Percentiles rank a stretch among this genome's conserved stretches.
These are phyloP conservation scores for Tilletia walkeri DNA, from an alignment of 1,284 basidiomycete species.

Conservation along the genomic window DNA sequence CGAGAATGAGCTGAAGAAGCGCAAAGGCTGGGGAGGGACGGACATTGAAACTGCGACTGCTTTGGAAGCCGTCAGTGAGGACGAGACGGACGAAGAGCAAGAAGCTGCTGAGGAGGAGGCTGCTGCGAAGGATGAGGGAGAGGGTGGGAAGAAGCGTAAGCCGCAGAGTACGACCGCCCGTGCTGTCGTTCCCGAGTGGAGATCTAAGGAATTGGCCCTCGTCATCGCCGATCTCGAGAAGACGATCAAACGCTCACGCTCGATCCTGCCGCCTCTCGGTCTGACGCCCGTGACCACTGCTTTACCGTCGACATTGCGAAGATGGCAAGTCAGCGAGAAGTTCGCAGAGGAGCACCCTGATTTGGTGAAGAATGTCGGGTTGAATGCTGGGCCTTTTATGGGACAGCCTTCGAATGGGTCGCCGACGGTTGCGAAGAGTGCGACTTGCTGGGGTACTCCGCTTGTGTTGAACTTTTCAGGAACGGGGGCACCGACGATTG, in stretches of 20 bases:
- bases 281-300: background rate
- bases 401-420: conserved; percentile 2
- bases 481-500: background rate
- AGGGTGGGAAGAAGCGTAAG: conserved; percentile 5
- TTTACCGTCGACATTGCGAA: background rate
- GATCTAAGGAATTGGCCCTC: conserved; percentile 1
- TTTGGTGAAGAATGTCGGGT: background rate
- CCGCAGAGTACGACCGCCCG: background rate
- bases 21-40: background rate
- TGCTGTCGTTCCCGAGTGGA: conserved; percentile 3
- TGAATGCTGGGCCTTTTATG: conserved; percentile 11
- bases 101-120: background rate
- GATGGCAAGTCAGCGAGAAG: background rate
- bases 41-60: conserved; percentile 9
- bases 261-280: background rate
- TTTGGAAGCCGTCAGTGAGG: background rate
- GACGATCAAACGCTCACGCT: conserved; percentile 12
- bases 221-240: conserved; percentile 13
- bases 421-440: conserved; percentile 5
- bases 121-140: background rate
- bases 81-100: conserved; percentile 1
- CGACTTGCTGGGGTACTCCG: conserved; percentile 6
- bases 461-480: conserved; percentile 8
- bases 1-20: conserved; percentile 5
- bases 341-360: background rate